Conservation (phyloP, 2,329 filamentous ascomycete genomes). For the Colletotrichum chlorophyti region DNA sequence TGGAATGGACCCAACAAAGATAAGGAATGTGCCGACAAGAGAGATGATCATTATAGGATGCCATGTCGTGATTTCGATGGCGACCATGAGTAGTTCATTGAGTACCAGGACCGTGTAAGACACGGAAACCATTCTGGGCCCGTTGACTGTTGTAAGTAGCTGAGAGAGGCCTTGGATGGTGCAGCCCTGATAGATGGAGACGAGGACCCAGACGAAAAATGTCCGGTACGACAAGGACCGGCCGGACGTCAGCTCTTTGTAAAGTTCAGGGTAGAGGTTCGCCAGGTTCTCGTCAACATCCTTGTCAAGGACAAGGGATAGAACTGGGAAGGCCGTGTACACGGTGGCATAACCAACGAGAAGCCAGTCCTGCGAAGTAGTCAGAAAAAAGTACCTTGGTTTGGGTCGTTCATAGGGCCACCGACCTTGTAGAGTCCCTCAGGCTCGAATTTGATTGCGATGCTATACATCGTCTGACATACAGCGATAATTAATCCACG, state of each 20-base stretch:
- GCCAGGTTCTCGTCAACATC: conserved; percentile 95
- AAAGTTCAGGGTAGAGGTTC: conserved; percentile 94
- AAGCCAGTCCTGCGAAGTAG: conserved; percentile 75
- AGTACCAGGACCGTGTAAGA: conserved; percentile 91
- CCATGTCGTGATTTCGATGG: conserved; percentile 96
- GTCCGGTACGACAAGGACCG: conserved; percentile 88
- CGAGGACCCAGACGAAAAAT: conserved; percentile 96
- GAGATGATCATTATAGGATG: conserved; percentile 89
- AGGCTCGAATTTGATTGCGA: conserved; percentile 90
- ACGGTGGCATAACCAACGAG: conserved; percentile 96
- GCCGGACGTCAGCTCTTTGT: conserved; percentile 94
- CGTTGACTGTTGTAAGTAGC: conserved; percentile 80
- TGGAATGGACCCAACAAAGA: conserved; percentile 85
- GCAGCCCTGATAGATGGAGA: conserved; percentile 93
- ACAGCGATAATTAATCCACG: conserved; percentile 93
- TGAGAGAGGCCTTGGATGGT: conserved; percentile 96
- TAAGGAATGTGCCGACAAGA: conserved; percentile 79
- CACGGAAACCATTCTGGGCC: conserved; percentile 81
- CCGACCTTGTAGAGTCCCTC: conserved; percentile 84
- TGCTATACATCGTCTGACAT: conserved; percentile 97
- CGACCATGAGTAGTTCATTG: conserved; percentile 97
- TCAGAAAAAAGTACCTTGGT: conserved; percentile 29
- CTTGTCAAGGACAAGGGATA: conserved; percentile 91
- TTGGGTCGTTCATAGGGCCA: conserved; percentile 1
- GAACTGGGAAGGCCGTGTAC: conserved; percentile 92